Conservation (phyloP, 2,329 filamentous ascomycete species). For the Phialemonium atrogriseum region DNA sequence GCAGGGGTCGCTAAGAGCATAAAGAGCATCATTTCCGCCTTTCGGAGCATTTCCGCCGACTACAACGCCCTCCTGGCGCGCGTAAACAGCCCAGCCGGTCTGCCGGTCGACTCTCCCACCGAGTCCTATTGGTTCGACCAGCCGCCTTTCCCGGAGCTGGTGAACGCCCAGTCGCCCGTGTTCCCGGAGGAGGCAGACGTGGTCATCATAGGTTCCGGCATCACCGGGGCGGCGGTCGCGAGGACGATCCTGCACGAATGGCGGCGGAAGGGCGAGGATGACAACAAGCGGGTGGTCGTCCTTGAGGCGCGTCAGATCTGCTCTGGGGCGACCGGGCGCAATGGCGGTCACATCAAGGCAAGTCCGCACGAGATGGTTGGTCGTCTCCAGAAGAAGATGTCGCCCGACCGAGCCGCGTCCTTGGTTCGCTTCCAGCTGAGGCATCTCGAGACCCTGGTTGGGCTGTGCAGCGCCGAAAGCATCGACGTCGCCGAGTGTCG, state of each 20-base stretch:
- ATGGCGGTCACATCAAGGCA: too few species aligned
- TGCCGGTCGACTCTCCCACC: slow-evolving; percentile 32
- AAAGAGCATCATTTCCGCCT: neutral
- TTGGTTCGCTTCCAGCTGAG: slow-evolving; percentile 34
- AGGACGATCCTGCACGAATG: slow-evolving; percentile 22
- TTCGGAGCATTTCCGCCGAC: neutral
- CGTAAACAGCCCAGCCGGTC: slow-evolving; percentile 22
- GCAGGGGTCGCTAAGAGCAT: neutral
- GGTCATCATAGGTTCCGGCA: slow-evolving; percentile 56
- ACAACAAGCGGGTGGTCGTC: too few species aligned
- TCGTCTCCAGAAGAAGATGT: slow-evolving; percentile 20
- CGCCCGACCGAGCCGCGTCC: slow-evolving; percentile 26
- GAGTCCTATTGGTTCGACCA: slow-evolving; percentile 36
- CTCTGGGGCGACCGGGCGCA: slow-evolving; percentile 57
- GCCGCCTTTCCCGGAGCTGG: slow-evolving; percentile 32
- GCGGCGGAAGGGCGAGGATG: slow-evolving; percentile 27
- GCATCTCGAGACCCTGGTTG: slow-evolving; percentile 29
- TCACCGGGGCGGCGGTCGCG: slow-evolving; percentile 53
- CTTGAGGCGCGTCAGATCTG: slow-evolving; percentile 58
- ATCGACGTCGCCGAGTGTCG: slow-evolving; percentile 29
- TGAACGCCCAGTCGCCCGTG: slow-evolving; percentile 20
- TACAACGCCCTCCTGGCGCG: neutral
- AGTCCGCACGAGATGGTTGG: slow-evolving; percentile 33
- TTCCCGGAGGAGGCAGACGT: slow-evolving; percentile 40
- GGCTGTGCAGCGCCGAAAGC: slow-evolving; percentile 26